Conservation (phyloP, 345 rosid genomes). For the Balakata baccata region DNA sequence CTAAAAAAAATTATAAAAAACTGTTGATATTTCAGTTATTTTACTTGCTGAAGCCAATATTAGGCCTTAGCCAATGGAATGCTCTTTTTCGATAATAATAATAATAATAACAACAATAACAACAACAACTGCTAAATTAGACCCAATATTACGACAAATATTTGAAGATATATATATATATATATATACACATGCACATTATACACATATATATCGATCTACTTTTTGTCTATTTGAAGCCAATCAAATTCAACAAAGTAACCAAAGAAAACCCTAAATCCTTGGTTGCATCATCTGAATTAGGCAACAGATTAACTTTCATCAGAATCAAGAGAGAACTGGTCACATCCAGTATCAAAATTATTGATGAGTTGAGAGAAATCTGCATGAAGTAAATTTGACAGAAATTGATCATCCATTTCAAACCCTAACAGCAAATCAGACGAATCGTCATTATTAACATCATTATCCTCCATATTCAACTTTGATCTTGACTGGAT, state of each 20-base stretch:
- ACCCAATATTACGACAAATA: too few species aligned
- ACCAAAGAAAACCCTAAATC: conserved; percentile 5
- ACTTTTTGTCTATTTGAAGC: neutral
- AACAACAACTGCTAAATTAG: too few species aligned
- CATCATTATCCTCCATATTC: neutral
- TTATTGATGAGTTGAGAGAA: neutral
- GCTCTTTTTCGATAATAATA: too few species aligned
- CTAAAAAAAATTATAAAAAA: too few species aligned
- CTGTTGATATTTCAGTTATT: too few species aligned
- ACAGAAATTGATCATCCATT: conserved; percentile 16
- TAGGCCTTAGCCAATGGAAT: too few species aligned
- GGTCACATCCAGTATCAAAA: conserved; percentile 4
- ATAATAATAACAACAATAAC: too few species aligned
- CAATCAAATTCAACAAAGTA: conserved; percentile 17
- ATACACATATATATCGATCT: too few species aligned
- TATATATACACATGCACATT: too few species aligned
- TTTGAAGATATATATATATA: too few species aligned
- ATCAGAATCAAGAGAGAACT: conserved; percentile 5
- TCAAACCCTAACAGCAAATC: conserved; percentile 15
- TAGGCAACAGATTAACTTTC: neutral
- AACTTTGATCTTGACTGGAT: too few species aligned
- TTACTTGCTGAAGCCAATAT: too few species aligned
- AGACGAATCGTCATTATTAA: neutral
- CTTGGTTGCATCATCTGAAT: neutral
- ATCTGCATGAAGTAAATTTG: conserved; percentile 12